Evolutionary conservation across 2,329 filamentous ascomycete species (phyloP), one percentile per base, ranked within the genome.

Genomic region (Aspergillus ochraceoroseus): DNA sequence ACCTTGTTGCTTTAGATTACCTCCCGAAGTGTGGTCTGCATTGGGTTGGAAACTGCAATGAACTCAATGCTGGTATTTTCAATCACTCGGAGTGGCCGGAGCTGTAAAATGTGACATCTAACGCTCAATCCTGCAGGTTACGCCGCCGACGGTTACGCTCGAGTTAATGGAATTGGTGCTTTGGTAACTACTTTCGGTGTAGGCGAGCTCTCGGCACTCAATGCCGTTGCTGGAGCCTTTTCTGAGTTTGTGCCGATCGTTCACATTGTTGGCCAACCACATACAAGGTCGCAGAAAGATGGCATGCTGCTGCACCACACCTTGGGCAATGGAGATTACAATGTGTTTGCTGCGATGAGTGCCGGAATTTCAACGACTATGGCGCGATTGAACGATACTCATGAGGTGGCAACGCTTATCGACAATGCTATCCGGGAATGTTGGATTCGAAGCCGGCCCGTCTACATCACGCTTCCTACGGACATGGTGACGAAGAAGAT

Each of bases 401-500:
- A 73, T 43, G 82, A 85, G 50, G 84, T 85, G 28, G 81, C 86
- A 7, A 70, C 72, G 9, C 77, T 87, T 55, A 89, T 94, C 52
- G 88, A 94, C 61, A 75, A 85, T 54, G 79, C 83, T 3, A 74
- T 94, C 18, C 76, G 77, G 20, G 75, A 87, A 64, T 92, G 86
- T 61, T 87, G 78, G 69, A 65, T 86, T 30, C 72, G 77, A 41
- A 86, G 82, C 46, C 76, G 84, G 13, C 88, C 88, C 2, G 85
- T 94, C 34, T 94, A 94, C 65, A 80, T 94, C 53, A 82, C 82
- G 59, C 71, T 94, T 6, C 87, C 88, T 2, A 86, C 84, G 11
- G 86, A 94, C 59, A 84, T 92, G 73, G 80, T 85, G 7, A 70
- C 80, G 52, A 77, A 80, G 61, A 85, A 89, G 65, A 70, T 94